Evolutionary conservation across 2,329 filamentous ascomycete genomes (phyloP).

Genomic region (Camillea tinctor): DNA sequence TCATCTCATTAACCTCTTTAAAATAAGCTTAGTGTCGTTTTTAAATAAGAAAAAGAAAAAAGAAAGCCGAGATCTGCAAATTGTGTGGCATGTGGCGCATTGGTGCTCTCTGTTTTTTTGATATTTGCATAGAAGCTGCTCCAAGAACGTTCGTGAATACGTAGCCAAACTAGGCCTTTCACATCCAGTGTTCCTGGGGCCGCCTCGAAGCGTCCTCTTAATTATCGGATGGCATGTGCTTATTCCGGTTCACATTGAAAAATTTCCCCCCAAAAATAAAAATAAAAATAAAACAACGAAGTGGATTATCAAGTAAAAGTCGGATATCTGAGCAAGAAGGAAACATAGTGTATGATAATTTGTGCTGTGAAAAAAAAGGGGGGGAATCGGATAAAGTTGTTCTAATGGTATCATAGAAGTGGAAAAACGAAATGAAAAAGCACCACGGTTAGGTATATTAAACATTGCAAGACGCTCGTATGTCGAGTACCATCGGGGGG

Average conservation of each 20-base stretch:
- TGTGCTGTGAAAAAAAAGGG: conserved; percentile 13
- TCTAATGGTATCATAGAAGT: conserved; percentile 37
- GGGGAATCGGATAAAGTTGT: conserved; percentile 19
- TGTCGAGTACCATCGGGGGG: conserved; percentile 8
- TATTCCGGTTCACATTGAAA: no score
- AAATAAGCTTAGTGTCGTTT: no score
- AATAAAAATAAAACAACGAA: no score
- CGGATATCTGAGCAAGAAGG: conserved; percentile 11
- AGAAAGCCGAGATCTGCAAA: no score
- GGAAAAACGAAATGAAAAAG: conserved; percentile 17
- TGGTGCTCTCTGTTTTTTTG: no score
- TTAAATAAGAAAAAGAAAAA: no score
- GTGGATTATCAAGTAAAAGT: conserved; percentile 1
- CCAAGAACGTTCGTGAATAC: conserved; percentile 13
- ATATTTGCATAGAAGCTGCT: conserved; percentile 5
- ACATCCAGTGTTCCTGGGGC: conserved; percentile 11
- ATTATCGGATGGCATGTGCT: no score
- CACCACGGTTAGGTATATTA: conserved; percentile 22
- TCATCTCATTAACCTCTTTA: no score
- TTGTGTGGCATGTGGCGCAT: no score
- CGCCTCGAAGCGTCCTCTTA: conserved; percentile 15
- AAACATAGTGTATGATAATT: conserved; percentile 22
- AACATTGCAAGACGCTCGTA: conserved; percentile 5
- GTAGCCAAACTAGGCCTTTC: conserved; percentile 25
- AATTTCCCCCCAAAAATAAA: no score